Evolutionary conservation across 495 filamentous ascomycete genomes (phyloP), one percentile per base, ranked within the genome.

Genomic region (Lichina pygmaea): DNA sequence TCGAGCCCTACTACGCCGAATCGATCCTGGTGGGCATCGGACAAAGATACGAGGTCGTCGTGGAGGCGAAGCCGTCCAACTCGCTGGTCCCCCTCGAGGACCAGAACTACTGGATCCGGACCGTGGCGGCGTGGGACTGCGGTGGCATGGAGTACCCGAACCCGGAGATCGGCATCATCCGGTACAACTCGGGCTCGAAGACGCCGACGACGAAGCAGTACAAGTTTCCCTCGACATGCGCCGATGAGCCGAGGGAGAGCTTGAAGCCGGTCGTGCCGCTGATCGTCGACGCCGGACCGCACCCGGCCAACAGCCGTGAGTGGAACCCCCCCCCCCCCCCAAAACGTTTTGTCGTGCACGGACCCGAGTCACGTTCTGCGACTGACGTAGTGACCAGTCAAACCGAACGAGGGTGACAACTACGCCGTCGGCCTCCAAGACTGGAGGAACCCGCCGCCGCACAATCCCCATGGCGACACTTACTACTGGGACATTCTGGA

Each of bases 11-110:
- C 37, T 60, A 58, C 16, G 58, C 60, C 41, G 48, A 59, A 32
- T 58, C 60, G 32, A 48, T 79, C 10, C 52, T 60, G 30, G 62
- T 83, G 44, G 70, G 55, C 33, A 81, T 81, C 54, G 77, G 71
- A 11, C 75, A 83, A 58, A 67, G 79, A 33, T 77, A 77, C 56
- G 70, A 81, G 50, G 62, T 83, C 9, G 70, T 78, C 47, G 67
- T 83, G 41, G 67, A 69, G 41, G 77, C 76, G 12, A 63, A 67
- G 46, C 46, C 46, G 13, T 34, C 6, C 34, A 46, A 40, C 44
- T 31, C 11, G 31, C 10, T 15, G 10, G 13, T 38, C 34, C 33
- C 10, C 13, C 12, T 38, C 30, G 30, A 58, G 8, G 49, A 51
- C 9, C 62, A 57, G 12, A 66, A 71, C 51, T 82, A 76, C 60